A percentile compares a stretch with the other conserved stretches of the same genome.
Evolutionary conservation across 2,329 filamentous ascomycete genomes (phyloP).

Genomic region (Aspergillus glaucus): DNA sequence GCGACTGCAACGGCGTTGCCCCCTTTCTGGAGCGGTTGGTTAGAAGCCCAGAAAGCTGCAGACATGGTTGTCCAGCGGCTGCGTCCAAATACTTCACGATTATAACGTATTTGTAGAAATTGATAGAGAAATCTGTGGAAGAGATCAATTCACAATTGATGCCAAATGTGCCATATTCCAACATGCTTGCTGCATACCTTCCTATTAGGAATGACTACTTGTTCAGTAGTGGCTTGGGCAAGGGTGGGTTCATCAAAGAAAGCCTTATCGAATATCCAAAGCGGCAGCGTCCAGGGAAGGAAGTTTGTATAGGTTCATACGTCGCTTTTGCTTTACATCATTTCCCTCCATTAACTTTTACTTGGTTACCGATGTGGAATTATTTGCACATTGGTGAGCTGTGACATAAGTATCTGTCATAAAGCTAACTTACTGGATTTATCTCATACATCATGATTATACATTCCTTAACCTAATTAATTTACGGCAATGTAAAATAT

Average conservation of each 20-base stretch:
- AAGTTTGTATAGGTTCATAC: too few relatives aligned
- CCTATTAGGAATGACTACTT: too few relatives aligned
- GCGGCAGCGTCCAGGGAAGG: too few relatives aligned
- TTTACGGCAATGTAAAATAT: not conserved
- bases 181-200: too few relatives aligned
- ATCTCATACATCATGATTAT: not conserved
- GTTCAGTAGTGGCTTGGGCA: too few relatives aligned
- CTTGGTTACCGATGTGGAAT: not conserved
- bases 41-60: not conserved
- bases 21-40: constrained; percentile 15
- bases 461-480: not conserved
- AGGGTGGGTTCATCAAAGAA: too few relatives aligned
- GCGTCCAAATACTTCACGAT: not conserved
- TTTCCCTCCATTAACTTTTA: too few relatives aligned
- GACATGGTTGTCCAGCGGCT: not conserved
- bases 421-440: not conserved
- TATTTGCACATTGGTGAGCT: not conserved
- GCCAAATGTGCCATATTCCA: too few relatives aligned
- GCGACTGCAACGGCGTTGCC: constrained; percentile 11
- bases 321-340: too few relatives aligned
- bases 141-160: too few relatives aligned
- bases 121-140: too few relatives aligned
- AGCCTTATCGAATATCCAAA: too few relatives aligned
- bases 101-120: not conserved
- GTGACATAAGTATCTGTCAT: not conserved